Evolutionary conservation across 768 basidiomycete species (phyloP).

Genomic region (Termitomyces sp.): DNA sequence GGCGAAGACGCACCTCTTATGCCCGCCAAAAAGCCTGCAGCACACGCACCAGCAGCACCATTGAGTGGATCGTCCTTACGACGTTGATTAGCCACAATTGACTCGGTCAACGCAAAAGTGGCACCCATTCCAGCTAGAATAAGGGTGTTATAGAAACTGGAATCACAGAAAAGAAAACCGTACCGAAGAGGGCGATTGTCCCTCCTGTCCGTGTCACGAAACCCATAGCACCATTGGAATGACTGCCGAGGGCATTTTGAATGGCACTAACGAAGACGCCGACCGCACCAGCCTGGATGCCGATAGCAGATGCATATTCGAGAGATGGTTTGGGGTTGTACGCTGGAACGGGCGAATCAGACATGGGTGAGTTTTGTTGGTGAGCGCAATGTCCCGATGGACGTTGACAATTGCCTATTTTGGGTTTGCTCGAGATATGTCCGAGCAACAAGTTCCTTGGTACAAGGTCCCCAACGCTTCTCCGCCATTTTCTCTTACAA

Average conservation of each 20-base stretch:
- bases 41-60: constrained; percentile 83
- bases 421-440: constrained; percentile 13
- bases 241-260: constrained; percentile 77
- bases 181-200: constrained; percentile 90
- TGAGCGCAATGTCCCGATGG: constrained; percentile 17
- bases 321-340: constrained; percentile 50
- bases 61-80: constrained; percentile 76
- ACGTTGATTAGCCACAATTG: constrained; percentile 75
- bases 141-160: neutral
- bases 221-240: constrained; percentile 77
- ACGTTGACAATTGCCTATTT: constrained; percentile 21
- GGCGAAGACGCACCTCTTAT: constrained; percentile 54
- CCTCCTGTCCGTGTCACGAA: constrained; percentile 84
- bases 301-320: constrained; percentile 48
- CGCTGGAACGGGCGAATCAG: constrained; percentile 22
- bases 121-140: constrained; percentile 80
- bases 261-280: constrained; percentile 62
- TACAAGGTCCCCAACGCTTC: constrained; percentile 26
- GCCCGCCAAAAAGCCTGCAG: constrained; percentile 89
- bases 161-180: constrained; percentile 19
- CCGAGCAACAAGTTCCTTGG: constrained; percentile 22
- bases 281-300: constrained; percentile 59
- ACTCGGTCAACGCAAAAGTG: constrained; percentile 79
- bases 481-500: constrained; percentile 36
- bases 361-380: constrained; percentile 24